Base-by-base conservation (phyloP, 208 protist genomes). In the Naegleria fowleri region DNA sequence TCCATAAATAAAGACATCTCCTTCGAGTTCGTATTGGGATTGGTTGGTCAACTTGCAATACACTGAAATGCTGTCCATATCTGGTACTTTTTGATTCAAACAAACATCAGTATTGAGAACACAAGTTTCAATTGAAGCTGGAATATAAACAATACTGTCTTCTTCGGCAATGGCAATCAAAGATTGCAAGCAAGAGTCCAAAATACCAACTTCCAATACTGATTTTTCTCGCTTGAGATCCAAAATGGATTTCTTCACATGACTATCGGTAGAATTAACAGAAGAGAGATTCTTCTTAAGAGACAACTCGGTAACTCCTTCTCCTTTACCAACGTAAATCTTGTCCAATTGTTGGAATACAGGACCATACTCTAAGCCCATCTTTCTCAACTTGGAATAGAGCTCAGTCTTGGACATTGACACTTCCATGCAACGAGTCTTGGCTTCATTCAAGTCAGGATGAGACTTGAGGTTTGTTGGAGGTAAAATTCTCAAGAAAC, bases 171-270 rank as follows among this genome's bases (percentile, higher is more conserved):
- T 79, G 9, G 67, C 67, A 33, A 79, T 79, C 7, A 79, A 36
- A 1, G 67, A 79, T 79, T 79, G 67, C 29, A 79, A 79, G 36
- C 67, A 79, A 79, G 67, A 79, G n/a, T 79, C 67, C 16, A 79
- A 36, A 79, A 79, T 79, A 79, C 67, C 67, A 79, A 79, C 67
- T 79, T 79, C 67, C 29, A 79, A 79, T 36, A 79, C 67, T 36
- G 67, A 29, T 25, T 79, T 79, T 7, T 36, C 6, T 79, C 67
- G 29, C 67, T 79, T 79, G n/a, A 33, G 29, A 36, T 79, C 67
- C 29, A 79, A 79, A 13, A 36, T 7, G 9, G 25, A 36, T 25
- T 79, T 79, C n/a, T 19, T 25, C n/a, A 19, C 67, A 48, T 48
- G 43, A 48, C 43, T 48, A 48, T 48, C 43, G n/a, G n/a, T n/a